A percentile compares a stretch with the other conserved stretches of the same genome.
These are phyloP conservation scores for Lepraria neglecta DNA, from an alignment of 495 filamentous ascomycete genomes.

Conservation along the genomic window DNA sequence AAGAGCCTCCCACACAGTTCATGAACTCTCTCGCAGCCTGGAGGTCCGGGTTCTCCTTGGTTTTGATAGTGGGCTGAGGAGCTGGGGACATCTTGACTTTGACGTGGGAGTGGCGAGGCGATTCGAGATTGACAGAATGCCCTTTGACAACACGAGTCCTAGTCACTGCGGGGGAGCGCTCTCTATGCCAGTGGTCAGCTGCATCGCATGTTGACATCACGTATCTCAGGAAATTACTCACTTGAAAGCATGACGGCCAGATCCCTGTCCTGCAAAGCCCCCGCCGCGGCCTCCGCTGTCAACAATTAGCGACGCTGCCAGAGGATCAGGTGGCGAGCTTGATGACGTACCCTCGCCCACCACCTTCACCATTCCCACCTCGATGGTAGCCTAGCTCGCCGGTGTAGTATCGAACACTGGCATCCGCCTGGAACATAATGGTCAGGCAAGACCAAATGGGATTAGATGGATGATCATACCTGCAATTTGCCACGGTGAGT, in stretches of 20 bases:
- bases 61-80: not conserved
- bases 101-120: not conserved
- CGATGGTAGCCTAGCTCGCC: not conserved
- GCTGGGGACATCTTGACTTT: no score
- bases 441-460: not conserved
- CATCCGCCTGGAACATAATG: not conserved
- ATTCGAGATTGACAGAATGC: not conserved
- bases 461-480: not conserved
- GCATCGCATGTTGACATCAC: not conserved
- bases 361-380: conserved; percentile 13
- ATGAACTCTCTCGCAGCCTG: not conserved
- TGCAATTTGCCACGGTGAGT: conserved; percentile 12
- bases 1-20: not conserved
- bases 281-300: conserved; percentile 10
- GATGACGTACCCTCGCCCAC: conserved; percentile 3
- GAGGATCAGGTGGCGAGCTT: not conserved
- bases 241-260: not conserved
- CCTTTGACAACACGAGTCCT: conserved; percentile 8
- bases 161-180: not conserved
- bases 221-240: not conserved
- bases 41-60: not conserved
- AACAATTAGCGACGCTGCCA: not conserved
- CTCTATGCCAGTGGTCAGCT: conserved; percentile 6
- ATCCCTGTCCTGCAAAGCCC: not conserved
- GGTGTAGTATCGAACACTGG: not conserved